Conservation (phyloP, 257 asterid species). For the Solanum ossicruentum region DNA sequence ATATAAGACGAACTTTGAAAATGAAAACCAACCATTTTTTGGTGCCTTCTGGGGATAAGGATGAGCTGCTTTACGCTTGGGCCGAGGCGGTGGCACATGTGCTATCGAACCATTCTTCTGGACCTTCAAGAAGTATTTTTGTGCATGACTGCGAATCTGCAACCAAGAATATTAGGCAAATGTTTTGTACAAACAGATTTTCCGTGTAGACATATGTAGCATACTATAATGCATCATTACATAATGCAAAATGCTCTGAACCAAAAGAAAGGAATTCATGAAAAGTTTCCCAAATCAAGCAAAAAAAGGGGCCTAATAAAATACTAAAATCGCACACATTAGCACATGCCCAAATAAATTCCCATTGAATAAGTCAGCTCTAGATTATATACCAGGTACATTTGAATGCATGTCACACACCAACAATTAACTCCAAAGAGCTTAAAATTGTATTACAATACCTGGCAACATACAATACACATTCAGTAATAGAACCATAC, state of each 20-base stretch:
- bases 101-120: conserved; percentile 90
- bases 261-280: neutral
- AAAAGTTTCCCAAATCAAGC: neutral
- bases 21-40: conserved; percentile 49
- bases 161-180: neutral
- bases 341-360: neutral
- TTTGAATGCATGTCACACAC: neutral
- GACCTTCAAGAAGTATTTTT: conserved; percentile 86
- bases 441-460: neutral
- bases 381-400: neutral
- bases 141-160: conserved; percentile 98
- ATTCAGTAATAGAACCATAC: neutral
- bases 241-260: neutral
- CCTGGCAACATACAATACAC: neutral
- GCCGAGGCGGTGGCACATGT: conserved; percentile 98
- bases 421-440: neutral
- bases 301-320: neutral
- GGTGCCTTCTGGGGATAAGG: conserved; percentile 96
- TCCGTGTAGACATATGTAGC: neutral
- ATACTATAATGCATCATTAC: neutral
- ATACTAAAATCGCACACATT: neutral
- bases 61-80: conserved; percentile 96
- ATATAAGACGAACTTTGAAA: neutral
- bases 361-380: neutral
- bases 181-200: neutral